These are phyloP conservation scores for Cyberlindnera sargentensis DNA, from an alignment of 805 yeast genomes.

Conservation along the genomic window DNA sequence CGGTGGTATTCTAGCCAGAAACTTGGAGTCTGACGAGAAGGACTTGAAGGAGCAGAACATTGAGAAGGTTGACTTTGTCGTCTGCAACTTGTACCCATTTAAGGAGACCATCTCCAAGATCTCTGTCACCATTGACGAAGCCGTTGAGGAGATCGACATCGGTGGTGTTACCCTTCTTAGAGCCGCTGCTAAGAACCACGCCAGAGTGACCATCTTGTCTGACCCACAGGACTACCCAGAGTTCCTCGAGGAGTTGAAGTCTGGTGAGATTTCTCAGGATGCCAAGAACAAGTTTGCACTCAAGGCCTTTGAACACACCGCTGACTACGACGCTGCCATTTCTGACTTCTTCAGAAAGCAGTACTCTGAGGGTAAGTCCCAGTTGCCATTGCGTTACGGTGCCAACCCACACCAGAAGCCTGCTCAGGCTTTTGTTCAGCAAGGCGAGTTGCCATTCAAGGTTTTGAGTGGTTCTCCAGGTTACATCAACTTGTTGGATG, in stretches of 20 bases:
- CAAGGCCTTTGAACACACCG: constrained; percentile 97
- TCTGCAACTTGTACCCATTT: constrained; percentile 97
- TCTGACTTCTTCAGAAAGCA: constrained; percentile 97
- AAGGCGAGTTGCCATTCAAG: constrained; percentile 88
- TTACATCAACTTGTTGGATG: constrained; percentile 93
- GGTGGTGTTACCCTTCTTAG: constrained; percentile 96
- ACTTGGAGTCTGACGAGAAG: constrained; percentile 82
- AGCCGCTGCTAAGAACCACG: constrained; percentile 98
- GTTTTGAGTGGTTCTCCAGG: constrained; percentile 96
- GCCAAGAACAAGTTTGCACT: constrained; percentile 81
- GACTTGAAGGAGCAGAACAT: constrained; percentile 87
- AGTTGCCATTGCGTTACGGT: constrained; percentile 94
- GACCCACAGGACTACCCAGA: constrained; percentile 92
- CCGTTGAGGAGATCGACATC: constrained; percentile 97
- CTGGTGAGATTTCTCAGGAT: constrained; percentile 63
- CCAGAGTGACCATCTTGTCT: constrained; percentile 90
- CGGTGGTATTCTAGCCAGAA: constrained; percentile 94
- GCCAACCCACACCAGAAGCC: constrained; percentile 99
- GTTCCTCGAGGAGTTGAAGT: constrained; percentile 69
- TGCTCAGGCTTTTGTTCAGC: constrained; percentile 88
- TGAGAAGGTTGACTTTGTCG: constrained; percentile 94
- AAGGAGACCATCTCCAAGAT: constrained; percentile 94
- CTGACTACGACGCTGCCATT: constrained; percentile 93
- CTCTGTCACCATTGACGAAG: constrained; percentile 93
- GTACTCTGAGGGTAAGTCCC: constrained; percentile 83